Evolutionary conservation across 169 alveolate species (phyloP), one percentile per base, ranked within the genome.

Genomic region (Plasmodium knowlesi): DNA sequence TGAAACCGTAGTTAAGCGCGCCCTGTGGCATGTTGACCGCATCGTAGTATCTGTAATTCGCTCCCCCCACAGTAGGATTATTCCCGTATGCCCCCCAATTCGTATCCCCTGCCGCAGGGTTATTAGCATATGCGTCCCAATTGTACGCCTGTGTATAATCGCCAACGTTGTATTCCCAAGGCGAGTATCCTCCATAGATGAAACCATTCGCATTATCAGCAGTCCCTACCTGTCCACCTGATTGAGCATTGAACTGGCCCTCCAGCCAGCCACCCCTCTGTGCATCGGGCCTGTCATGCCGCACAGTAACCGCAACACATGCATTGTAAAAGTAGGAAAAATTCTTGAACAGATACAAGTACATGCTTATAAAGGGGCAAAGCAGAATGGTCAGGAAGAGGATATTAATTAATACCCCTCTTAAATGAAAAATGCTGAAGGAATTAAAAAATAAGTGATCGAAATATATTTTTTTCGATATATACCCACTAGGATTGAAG

Each of bases 371-470:
- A 70, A 91, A 46, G 39, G 67, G 46, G 39, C 80, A 70, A 12
- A 91, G 14, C 28, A 91, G 25, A 30, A 91, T 30, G 22, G 32
- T 80, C 28, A 57, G 2, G 76, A 70, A 91, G 16, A 91, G 30
- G 12, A 91, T 8, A 91, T 91, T 80, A 43, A 91, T 82, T 4
- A 71, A 22, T 9, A 81, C 61, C 39, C 95, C 95, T 81, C 74
- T 91, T 28, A 91, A n/a, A 19, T 82, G 41, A 61, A 25, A 82
- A 81, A 81, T 43, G 30, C 61, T 80, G 76, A 91, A 91, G 84
- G 91, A 82, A 25, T 81, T 81, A 91, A 82, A 91, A 91, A 82
- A 91, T 71, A 91, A 82, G 83, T 91, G 95, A 30, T 53, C 85
- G 81, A 91, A 82, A 43, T 25, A 72, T 91, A 91, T 91, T 22